phyloP scores from a whole-genome alignment of 108 stramenopile species.

The Licmophora abbreviata region DNA sequence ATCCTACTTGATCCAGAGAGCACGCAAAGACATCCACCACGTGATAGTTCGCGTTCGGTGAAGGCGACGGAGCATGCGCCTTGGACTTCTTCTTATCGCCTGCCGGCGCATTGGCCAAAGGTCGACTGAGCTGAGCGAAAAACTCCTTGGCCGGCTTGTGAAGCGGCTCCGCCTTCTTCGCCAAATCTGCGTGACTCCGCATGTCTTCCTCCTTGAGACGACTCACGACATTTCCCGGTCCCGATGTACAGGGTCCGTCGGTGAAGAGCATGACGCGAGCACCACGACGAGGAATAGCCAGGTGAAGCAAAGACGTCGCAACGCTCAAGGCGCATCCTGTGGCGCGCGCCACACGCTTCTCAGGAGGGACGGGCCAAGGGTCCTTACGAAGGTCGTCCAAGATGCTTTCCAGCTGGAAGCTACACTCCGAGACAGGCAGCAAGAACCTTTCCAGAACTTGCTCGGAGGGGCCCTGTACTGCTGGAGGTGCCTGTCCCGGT shows the following conservation, averaged over 20 bases:
- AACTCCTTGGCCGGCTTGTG: conserved; percentile 90
- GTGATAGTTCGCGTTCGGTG: conserved; percentile 54
- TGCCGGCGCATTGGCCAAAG: conserved; percentile 7
- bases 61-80: conserved; percentile 19
- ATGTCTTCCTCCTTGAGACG: conserved; percentile 88
- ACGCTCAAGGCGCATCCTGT: conserved; percentile 88
- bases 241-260: conserved; percentile 94
- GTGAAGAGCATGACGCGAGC: conserved; percentile 95
- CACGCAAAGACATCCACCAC: conserved; percentile 99
- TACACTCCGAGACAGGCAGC: conserved; percentile 88
- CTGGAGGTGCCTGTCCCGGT: conserved; percentile 20
- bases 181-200: conserved; percentile 85
- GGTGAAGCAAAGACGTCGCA: conserved; percentile 84
- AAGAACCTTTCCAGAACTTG: conserved; percentile 86
- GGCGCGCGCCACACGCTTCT: conserved; percentile 89
- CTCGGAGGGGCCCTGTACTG: conserved; percentile 46
- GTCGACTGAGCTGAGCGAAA: conserved; percentile 81
- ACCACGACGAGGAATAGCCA: conserved; percentile 86
- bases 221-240: conserved; percentile 89
- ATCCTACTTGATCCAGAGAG: conserved; percentile 95
- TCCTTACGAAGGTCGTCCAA: conserved; percentile 95
- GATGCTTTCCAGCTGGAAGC: conserved; percentile 86
- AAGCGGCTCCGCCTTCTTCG: conserved; percentile 85
- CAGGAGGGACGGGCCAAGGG: conserved; percentile 92
- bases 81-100: conserved; percentile 30